phyloP scores from a whole-genome alignment of 1,139 yeast species.

The Nakaseomyces bracarensis region DNA sequence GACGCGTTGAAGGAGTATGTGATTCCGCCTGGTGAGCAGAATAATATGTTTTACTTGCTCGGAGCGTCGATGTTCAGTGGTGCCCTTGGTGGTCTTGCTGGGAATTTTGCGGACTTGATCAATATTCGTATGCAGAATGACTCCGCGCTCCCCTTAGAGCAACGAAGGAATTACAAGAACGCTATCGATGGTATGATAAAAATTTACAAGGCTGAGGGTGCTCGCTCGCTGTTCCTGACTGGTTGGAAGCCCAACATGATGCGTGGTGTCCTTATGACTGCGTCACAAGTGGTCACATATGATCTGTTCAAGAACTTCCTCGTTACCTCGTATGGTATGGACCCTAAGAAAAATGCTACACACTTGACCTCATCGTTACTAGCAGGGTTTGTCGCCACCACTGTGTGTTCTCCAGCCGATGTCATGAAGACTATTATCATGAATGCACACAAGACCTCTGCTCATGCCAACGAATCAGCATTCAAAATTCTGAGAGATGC shows the following conservation, averaged over 20 bases:
- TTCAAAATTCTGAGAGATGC: conserved; percentile 46
- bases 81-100: conserved; percentile 73
- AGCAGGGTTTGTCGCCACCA: conserved; percentile 83
- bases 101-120: conserved; percentile 83
- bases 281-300: conserved; percentile 83
- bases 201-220: conserved; percentile 55
- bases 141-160: conserved; percentile 52
- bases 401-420: conserved; percentile 88
- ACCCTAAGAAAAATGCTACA: conserved; percentile 57
- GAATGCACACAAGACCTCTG: conserved; percentile 52
- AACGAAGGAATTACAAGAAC: conserved; percentile 67
- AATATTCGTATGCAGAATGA: conserved; percentile 92
- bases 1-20: conserved; percentile 59
- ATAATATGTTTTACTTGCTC: conserved; percentile 37
- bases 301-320: conserved; percentile 63
- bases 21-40: conserved; percentile 32
- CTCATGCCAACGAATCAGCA: conserved; percentile 23
- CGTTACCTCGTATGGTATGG: conserved; percentile 44
- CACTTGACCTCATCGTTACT: conserved; percentile 70
- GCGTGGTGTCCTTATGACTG: conserved; percentile 82
- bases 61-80: conserved; percentile 83
- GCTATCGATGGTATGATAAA: conserved; percentile 68
- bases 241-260: conserved; percentile 73
- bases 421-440: conserved; percentile 83
- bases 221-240: conserved; percentile 48